Base-by-base conservation (phyloP, 192 early-diverging fungal genomes). In the Phycomyces nitens region DNA sequence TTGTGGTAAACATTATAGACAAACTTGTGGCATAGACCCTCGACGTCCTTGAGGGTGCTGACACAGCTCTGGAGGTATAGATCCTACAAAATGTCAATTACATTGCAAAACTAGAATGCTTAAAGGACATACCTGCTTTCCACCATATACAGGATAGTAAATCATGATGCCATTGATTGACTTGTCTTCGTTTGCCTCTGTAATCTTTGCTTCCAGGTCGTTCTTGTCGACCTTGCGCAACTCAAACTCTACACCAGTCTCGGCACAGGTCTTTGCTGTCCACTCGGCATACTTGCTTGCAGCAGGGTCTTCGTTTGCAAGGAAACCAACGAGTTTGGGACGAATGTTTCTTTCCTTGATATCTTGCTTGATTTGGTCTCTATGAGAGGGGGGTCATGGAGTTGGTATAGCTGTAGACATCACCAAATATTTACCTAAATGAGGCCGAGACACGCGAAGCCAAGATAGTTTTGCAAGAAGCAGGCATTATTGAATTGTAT, bases 71-170 rank as follows among this genome's bases (percentile, higher is more conserved):
- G 94, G 60, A 99, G 77, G 69, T 96, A 92, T 70, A 89, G 86
- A 75, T 99, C 97, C 83, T 91, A 59, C 20, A 60, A 53, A 47
- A 47, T 42, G 14, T 7, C 41, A 7, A 42, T 42, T 14, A 42
- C 41, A 10, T 7, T 42, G 41, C 9, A 57, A 24, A 57, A 53
- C 14, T 26, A 23, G 18, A 52, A 12, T 34, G 15, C 44, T 20
- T 47, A 6, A 22, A 18, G 26, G 68, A 9, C 38, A 52, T 75
- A 88, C 88, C 82, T 94, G 93, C 27, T 89, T 86, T 62, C 88
- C 91, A 44, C 93, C 92, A 82, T 94, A 98, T 15, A 97, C 94
- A 12, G 97, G 97, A 71, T 99, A 99, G 78, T 99, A 99, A 27
- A 99, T 93, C 85, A 99, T 93, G 65, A 99, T 97, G 26, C 97